Conservation (phyloP, 2,329 filamentous ascomycete species). For the Chrysosporium keratinophilum region DNA sequence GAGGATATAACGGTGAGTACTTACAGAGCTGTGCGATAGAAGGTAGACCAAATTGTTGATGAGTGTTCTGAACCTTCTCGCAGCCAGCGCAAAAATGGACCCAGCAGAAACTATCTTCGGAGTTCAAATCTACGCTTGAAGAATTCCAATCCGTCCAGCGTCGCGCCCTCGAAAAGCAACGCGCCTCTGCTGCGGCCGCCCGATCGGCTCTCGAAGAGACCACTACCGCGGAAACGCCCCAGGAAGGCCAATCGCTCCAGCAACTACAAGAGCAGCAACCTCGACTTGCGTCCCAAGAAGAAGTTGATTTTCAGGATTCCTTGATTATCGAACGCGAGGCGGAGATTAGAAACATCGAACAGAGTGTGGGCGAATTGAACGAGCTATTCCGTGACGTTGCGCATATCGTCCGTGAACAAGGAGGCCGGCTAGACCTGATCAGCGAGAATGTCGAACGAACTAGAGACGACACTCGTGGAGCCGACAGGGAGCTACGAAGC, state of each 20-base stretch:
- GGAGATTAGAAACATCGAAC: conserved; percentile 95
- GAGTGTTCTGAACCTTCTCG: conserved; percentile 12
- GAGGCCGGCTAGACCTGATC: conserved; percentile 77
- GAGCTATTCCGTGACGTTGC: conserved; percentile 97
- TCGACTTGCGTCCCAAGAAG: conserved; percentile 77
- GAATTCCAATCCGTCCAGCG: conserved; percentile 93
- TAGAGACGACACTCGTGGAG: conserved; percentile 68
- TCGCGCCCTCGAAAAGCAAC: conserved; percentile 81
- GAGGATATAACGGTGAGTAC: conserved; percentile 63
- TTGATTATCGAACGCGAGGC: conserved; percentile 93
- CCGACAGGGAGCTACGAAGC: conserved; percentile 72
- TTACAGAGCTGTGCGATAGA: background rate
- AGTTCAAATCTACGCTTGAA: conserved; percentile 77
- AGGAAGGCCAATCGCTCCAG: conserved; percentile 50
- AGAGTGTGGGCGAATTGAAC: conserved; percentile 88
- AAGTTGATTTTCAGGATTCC: conserved; percentile 94
- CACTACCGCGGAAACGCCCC: conserved; percentile 22
- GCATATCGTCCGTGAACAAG: conserved; percentile 91
- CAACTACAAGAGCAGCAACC: conserved; percentile 67
- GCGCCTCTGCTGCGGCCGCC: conserved; percentile 71
- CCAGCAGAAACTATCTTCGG: conserved; percentile 85
- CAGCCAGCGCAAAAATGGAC: conserved; percentile 94
- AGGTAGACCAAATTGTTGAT: background rate
- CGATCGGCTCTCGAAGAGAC: conserved; percentile 65
- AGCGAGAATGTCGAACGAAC: conserved; percentile 78